Percentiles rank a stretch among this genome's conserved stretches.
Evolutionary conservation across 2,329 filamentous ascomycete genomes (phyloP).

Genomic region (Alternaria sp.): DNA sequence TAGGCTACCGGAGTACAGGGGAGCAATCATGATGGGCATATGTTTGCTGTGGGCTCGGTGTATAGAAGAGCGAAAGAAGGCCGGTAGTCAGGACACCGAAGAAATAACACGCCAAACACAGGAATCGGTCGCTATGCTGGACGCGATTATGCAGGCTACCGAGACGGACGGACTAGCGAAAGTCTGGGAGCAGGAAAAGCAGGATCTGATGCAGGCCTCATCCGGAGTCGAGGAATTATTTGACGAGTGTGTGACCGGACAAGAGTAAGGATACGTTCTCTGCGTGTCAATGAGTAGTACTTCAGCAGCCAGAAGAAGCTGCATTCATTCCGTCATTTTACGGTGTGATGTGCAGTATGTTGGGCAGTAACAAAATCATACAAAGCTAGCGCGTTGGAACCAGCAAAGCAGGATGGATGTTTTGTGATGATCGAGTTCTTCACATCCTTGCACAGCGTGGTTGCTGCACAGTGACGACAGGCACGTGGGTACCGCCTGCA

Average conservation of each 20-base stretch:
- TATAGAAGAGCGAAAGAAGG: constrained; percentile 28
- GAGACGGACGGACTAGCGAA: constrained; percentile 13
- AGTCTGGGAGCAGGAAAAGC: constrained; percentile 26
- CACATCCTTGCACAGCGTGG: not conserved
- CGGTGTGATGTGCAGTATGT: not conserved
- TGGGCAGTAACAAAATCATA: not conserved
- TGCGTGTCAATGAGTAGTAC: not conserved
- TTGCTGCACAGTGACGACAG: constrained; percentile 12
- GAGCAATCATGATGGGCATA: constrained; percentile 68
- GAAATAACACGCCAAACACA: constrained; percentile 24
- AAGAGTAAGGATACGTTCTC: not conserved
- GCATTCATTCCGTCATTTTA: not conserved
- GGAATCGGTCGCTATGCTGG: constrained; percentile 37
- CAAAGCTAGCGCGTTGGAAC: not conserved
- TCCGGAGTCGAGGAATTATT: constrained; percentile 19
- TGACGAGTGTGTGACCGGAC: constrained; percentile 2
- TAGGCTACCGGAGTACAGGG: constrained; percentile 67
- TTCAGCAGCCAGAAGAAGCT: not conserved
- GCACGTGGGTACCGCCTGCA: not conserved
- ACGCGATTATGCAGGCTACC: constrained; percentile 26
- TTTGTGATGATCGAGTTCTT: not conserved
- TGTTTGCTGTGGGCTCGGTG: constrained; percentile 45
- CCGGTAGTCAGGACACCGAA: constrained; percentile 19
- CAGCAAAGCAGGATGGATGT: not conserved
- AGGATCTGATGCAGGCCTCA: constrained; percentile 7